Conservation (phyloP, 2,329 filamentous ascomycete species). For the Apiospora koreana region DNA sequence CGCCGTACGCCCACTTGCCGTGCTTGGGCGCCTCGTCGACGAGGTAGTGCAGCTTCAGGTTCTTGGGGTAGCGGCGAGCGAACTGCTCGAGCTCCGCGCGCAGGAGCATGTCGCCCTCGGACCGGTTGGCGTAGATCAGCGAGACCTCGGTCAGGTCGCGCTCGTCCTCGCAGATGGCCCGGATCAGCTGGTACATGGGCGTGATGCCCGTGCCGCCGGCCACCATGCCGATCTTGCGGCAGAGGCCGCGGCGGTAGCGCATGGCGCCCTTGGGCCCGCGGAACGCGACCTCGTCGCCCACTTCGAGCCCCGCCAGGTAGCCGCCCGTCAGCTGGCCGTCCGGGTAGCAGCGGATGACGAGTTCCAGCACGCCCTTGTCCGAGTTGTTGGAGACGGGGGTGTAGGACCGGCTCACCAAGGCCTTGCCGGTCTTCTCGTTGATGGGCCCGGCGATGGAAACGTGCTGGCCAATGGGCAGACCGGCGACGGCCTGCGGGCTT, state of each 20-base stretch:
- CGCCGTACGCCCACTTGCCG: conserved; percentile 47
- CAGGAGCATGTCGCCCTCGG: conserved; percentile 61
- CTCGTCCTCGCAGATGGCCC: conserved; percentile 63
- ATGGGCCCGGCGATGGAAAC: conserved; percentile 52
- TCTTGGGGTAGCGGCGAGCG: conserved; percentile 49
- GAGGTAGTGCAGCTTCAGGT: conserved; percentile 58
- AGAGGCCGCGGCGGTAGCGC: conserved; percentile 46
- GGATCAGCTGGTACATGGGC: conserved; percentile 63
- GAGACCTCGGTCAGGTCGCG: conserved; percentile 56
- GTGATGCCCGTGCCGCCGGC: conserved; percentile 55
- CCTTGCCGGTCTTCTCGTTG: conserved; percentile 36
- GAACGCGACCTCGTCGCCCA: conserved; percentile 52
- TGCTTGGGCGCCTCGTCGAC: conserved; percentile 44
- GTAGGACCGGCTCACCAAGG: conserved; percentile 48
- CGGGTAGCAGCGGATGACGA: conserved; percentile 54
- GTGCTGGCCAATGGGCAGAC: conserved; percentile 59
- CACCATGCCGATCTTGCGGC: conserved; percentile 54
- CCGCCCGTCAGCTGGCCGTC: conserved; percentile 50
- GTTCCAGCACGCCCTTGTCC: conserved; percentile 49
- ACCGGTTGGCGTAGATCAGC: conserved; percentile 60
- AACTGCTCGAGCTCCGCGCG: conserved; percentile 56
- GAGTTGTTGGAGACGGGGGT: conserved; percentile 54
- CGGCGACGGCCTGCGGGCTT: conserved; percentile 42
- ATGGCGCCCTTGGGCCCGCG: conserved; percentile 60
- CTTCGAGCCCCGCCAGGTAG: conserved; percentile 47